phyloP scores from a whole-genome alignment of 2,329 filamentous ascomycete genomes.

The Aureobasidium uvarum region DNA sequence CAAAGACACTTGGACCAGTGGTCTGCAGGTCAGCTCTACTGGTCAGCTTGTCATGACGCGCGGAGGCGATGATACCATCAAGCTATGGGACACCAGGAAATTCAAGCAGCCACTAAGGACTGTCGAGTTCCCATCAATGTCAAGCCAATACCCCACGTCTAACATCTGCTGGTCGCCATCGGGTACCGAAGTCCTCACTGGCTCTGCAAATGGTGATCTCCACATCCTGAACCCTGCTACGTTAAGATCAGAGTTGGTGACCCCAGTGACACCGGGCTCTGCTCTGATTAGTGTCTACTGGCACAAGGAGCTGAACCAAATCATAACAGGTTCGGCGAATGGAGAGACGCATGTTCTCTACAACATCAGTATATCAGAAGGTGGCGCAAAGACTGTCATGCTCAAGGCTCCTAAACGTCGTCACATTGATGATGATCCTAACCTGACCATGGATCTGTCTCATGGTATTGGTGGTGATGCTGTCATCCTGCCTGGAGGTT shows the following conservation, averaged over 20 bases:
- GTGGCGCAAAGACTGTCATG: slow-evolving; percentile 85
- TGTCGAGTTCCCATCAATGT: slow-evolving; percentile 72
- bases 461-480: slow-evolving; percentile 79
- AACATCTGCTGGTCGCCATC: slow-evolving; percentile 71
- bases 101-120: slow-evolving; percentile 87
- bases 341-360: slow-evolving; percentile 87
- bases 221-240: slow-evolving; percentile 95
- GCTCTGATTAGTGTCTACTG: slow-evolving; percentile 82
- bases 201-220: slow-evolving; percentile 79
- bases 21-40: slow-evolving; percentile 85
- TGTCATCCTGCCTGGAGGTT: slow-evolving; percentile 59
- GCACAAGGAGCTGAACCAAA: slow-evolving; percentile 95
- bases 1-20: slow-evolving; percentile 84
- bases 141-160: not conserved
- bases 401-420: slow-evolving; percentile 90
- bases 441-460: slow-evolving; percentile 78
- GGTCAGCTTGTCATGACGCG: slow-evolving; percentile 86
- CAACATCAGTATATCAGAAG: slow-evolving; percentile 75
- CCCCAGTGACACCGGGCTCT: slow-evolving; percentile 81
- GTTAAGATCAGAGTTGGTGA: slow-evolving; percentile 76
- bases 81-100: slow-evolving; percentile 95
- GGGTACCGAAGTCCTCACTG: slow-evolving; percentile 80
- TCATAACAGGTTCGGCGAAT: slow-evolving; percentile 89
- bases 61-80: slow-evolving; percentile 88
- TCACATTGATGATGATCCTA: slow-evolving; percentile 90